A percentile compares a stretch with the other conserved stretches of the same genome.
phyloP scores from a whole-genome alignment of 768 basidiomycete species.

The Leccinum fibrillosum region DNA sequence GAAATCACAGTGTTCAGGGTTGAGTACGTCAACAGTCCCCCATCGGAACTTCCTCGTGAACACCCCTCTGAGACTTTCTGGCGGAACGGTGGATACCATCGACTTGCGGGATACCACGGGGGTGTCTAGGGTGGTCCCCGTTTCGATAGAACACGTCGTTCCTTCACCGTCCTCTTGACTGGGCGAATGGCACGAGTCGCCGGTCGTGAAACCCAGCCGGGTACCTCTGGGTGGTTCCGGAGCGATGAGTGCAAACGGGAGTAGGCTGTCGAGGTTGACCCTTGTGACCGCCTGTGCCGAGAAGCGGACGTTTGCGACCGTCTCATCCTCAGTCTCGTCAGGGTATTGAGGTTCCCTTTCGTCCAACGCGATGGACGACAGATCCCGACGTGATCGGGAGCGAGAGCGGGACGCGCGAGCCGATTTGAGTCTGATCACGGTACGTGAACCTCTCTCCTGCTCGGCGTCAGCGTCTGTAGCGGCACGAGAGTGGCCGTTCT shows the following conservation, averaged over 20 bases:
- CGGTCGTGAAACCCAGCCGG: conserved; percentile 10
- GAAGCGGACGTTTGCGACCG: conserved; percentile 73
- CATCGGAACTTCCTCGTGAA: conserved; percentile 81
- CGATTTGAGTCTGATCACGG: conserved; percentile 64
- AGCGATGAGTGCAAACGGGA: conserved; percentile 80
- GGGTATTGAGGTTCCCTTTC: conserved; percentile 54
- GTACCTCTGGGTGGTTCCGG: conserved; percentile 52
- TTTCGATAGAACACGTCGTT: conserved; percentile 20
- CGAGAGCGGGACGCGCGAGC: conserved; percentile 55
- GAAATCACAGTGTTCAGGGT: conserved; percentile 87
- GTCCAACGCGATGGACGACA: conserved; percentile 56
- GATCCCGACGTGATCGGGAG: conserved; percentile 71
- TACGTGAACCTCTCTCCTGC: conserved; percentile 58
- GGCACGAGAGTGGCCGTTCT: conserved; percentile 20
- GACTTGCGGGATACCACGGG: conserved; percentile 38
- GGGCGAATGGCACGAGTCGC: conserved; percentile 20
- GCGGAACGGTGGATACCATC: conserved; percentile 44
- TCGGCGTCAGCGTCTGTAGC: conserved; percentile 42
- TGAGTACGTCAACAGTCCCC: conserved; percentile 85
- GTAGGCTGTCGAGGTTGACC: conserved; percentile 50
- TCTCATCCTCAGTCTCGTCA: conserved; percentile 60
- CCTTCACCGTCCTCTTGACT: conserved; percentile 17
- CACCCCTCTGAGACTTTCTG: conserved; percentile 67
- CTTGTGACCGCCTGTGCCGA: conserved; percentile 67
- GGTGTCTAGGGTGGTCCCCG: conserved; percentile 35